Percentiles rank a stretch among this genome's conserved stretches.
These are phyloP conservation scores for Crithidia mellificae DNA, from an alignment of 208 protist genomes.

Conservation along the genomic window DNA sequence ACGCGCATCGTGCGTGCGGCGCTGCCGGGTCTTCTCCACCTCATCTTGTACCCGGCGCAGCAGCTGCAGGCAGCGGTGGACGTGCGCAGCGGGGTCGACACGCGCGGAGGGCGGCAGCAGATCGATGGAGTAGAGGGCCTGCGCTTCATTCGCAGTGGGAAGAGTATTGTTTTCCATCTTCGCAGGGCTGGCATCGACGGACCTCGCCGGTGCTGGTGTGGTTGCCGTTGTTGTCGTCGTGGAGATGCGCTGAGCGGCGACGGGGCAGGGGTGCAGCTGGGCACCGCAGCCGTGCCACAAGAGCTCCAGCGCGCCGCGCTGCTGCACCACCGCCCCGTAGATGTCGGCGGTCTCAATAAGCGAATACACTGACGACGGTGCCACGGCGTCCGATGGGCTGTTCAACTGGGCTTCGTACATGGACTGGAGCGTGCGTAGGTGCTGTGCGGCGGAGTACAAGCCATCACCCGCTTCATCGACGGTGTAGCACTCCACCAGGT, in stretches of 20 bases:
- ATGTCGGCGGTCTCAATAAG: conserved; percentile 37
- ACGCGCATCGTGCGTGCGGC: conserved; percentile 19
- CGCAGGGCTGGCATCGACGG: background rate
- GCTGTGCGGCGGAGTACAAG: conserved; percentile 35
- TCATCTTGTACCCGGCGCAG: conserved; percentile 12
- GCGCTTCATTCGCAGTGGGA: too few species aligned
- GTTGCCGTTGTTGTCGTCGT: background rate
- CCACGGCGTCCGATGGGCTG: background rate
- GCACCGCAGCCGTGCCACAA: conserved; percentile 46
- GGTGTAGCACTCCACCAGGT: conserved; percentile 49
- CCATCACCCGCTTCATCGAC: conserved; percentile 68
- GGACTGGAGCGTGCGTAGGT: conserved; percentile 14
- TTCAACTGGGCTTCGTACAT: conserved; percentile 8
- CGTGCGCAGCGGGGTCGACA: background rate
- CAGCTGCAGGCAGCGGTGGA: conserved; percentile 12
- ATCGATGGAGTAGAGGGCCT: conserved; percentile 12
- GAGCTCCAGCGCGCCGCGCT: conserved; percentile 66
- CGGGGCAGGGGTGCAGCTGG: conserved; percentile 12
- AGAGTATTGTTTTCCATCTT: background rate
- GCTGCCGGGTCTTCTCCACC: conserved; percentile 18
- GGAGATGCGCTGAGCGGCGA: background rate
- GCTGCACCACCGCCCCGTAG: conserved; percentile 52
- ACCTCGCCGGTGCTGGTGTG: background rate
- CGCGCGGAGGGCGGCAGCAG: conserved; percentile 6
- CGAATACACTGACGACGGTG: conserved; percentile 9